Evolutionary conservation across 2,329 filamentous ascomycete species (phyloP).

Genomic region (Thyridium curvatum): DNA sequence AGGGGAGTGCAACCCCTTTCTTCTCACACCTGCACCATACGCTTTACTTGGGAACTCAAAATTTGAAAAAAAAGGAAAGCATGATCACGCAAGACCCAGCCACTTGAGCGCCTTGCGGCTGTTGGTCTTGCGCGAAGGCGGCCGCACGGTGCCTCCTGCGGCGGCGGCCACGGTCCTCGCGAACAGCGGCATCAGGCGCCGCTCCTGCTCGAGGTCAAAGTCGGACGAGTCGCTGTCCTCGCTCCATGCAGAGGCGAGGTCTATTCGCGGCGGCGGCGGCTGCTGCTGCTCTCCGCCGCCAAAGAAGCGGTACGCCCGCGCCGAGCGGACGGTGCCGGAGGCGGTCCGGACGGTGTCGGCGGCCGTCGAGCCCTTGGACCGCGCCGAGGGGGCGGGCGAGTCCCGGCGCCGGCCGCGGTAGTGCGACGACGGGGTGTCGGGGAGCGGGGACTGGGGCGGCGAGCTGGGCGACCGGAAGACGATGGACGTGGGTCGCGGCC

Average conservation of each 20-base stretch:
- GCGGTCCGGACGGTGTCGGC: conserved; percentile 22
- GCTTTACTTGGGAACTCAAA: too few relatives aligned
- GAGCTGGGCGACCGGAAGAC: too few relatives aligned
- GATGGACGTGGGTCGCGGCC: not conserved
- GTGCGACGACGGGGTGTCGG: too few relatives aligned
- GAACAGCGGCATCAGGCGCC: conserved; percentile 46
- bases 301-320: conserved; percentile 1
- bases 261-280: not conserved
- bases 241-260: conserved; percentile 2
- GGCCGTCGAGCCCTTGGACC: conserved; percentile 21
- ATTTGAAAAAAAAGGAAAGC: too few relatives aligned
- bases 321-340: too few relatives aligned
- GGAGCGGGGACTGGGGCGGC: too few relatives aligned
- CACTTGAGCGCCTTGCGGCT: conserved; percentile 49
- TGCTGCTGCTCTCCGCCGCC: not conserved
- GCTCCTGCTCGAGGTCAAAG: conserved; percentile 42
- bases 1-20: too few relatives aligned
- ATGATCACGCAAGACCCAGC: conserved; percentile 35
- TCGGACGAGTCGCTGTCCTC: conserved; percentile 13
- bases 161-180: conserved; percentile 13
- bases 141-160: conserved; percentile 12
- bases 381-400: conserved; percentile 11
- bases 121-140: conserved; percentile 26
- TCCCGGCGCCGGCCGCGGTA: conserved; percentile 3
- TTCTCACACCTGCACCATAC: too few relatives aligned